Base-by-base conservation (phyloP, 169 alveolate species). In the Theileria annulata region DNA sequence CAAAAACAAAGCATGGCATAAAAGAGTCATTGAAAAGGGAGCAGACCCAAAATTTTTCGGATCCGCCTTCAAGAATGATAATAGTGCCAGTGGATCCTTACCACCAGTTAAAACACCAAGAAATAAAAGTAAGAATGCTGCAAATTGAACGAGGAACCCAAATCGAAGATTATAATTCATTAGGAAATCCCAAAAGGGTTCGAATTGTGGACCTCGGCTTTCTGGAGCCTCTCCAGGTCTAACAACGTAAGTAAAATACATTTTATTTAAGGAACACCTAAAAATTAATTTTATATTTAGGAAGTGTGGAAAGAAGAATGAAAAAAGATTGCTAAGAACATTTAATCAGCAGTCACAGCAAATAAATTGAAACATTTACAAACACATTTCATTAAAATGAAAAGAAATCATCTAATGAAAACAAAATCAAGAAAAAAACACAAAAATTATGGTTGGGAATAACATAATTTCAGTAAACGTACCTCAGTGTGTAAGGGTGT, bases 221-320 rank as follows among this genome's bases (percentile, higher is more conserved):
- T 94, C 97, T 21, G 98, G 98, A 48, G 97, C 97, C 91, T 95
- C 98, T 21, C 98, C 97, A 54, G 98, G 98, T 56, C 98, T 92
- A 28, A 95, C 97, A 13, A 95, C 98, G 87, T 95, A 95, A 15
- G 98, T 95, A 88, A 95, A 94, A 79, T 80, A 95, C 98, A 95
- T 95, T 59, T 80, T 94, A 58, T 58, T 58, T 10, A 8, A 58
- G 67, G 15, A 58, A 58, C 67, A 25, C 67, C 67, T 62, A 6
- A 62, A n/a, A n/a, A 6, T 0, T n/a, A 23, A 62, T 25, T 10
- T 56, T 56, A 27, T 15, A 27, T 27, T n/a, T 1, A 0, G 4
- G 37, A 23, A 62, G 8, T 27, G 5, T 62, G 0, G 4, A 15
- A 30, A 37, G 71, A 21, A 21, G 48, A 62, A 27, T 27, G 71